A percentile compares a stretch with the other conserved stretches of the same genome.
Evolutionary conservation across 768 basidiomycete species (phyloP).

Genomic region (Russula brevipes): DNA sequence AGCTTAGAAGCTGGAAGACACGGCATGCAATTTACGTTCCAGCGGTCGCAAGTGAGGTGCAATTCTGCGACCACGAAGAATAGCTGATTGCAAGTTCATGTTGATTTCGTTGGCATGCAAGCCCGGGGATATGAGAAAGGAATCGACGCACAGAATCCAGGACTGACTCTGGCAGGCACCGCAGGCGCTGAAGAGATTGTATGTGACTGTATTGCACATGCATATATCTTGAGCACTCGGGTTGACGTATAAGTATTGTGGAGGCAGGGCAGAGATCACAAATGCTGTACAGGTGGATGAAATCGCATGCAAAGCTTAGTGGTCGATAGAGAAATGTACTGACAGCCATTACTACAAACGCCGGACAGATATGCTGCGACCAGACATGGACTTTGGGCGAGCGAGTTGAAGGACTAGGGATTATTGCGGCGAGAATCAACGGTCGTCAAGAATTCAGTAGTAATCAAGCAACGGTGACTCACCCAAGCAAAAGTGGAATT

Average conservation of each 20-base stretch:
- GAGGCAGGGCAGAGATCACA: background rate
- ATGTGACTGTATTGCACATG: conserved; percentile 29
- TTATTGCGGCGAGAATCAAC: background rate
- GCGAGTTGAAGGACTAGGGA: conserved; percentile 16
- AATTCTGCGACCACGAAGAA: conserved; percentile 18
- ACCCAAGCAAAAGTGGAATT: conserved; percentile 9
- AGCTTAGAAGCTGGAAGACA: background rate
- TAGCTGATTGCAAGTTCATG: conserved; percentile 8
- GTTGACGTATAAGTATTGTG: conserved; percentile 11
- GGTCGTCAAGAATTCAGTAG: background rate
- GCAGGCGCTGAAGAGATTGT: conserved; percentile 30
- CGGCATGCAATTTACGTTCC: conserved; percentile 12
- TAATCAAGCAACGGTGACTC: background rate
- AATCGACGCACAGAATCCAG: conserved; percentile 19
- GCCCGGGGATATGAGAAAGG: background rate
- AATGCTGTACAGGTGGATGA: conserved; percentile 3
- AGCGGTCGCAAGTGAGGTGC: background rate
- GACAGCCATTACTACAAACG: conserved; percentile 13
- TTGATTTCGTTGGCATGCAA: background rate
- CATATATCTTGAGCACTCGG: conserved; percentile 17
- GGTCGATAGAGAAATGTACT: background rate
- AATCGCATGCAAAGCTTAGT: background rate
- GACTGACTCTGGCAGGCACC: conserved; percentile 26
- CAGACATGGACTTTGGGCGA: conserved; percentile 13
- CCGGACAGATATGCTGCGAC: conserved; percentile 4